Conservation (phyloP, 2,329 filamentous ascomycete genomes). For the Fusarium continuum region DNA sequence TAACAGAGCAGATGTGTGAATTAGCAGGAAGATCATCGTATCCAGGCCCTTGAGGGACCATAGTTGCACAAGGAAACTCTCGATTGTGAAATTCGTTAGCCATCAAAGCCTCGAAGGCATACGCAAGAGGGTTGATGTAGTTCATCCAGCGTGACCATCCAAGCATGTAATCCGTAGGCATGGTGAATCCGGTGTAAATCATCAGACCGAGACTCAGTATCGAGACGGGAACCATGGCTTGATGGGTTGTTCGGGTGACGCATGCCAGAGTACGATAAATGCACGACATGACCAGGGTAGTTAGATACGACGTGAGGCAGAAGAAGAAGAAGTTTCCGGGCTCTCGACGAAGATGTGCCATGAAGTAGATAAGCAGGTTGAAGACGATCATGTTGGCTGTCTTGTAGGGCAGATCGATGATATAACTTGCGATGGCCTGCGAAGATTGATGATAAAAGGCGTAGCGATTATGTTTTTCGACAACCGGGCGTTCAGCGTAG, state of each 20-base stretch:
- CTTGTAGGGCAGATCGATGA: slow-evolving; percentile 41
- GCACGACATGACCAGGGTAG: slow-evolving; percentile 44
- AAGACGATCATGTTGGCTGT: slow-evolving; percentile 42
- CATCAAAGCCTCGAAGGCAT: slow-evolving; percentile 51
- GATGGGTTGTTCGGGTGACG: slow-evolving; percentile 43
- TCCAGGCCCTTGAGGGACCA: slow-evolving; percentile 52
- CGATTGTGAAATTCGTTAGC: slow-evolving; percentile 54
- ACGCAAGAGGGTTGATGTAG: slow-evolving; percentile 70
- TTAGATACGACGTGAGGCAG: slow-evolving; percentile 53
- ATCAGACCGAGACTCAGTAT: slow-evolving; percentile 61
- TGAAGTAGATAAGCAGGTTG: slow-evolving; percentile 65
- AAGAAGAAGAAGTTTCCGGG: slow-evolving; percentile 70
- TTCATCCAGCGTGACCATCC: slow-evolving; percentile 66
- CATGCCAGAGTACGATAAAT: slow-evolving; percentile 45
- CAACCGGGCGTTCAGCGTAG: slow-evolving; percentile 45
- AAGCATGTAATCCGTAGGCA: slow-evolving; percentile 41
- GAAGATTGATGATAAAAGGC: slow-evolving; percentile 49
- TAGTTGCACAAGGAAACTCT: slow-evolving; percentile 63
- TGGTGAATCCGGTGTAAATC: slow-evolving; percentile 55
- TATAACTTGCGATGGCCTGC: slow-evolving; percentile 42
- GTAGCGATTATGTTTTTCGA: slow-evolving; percentile 50
- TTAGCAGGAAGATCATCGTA: slow-evolving; percentile 52
- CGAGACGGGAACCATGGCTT: slow-evolving; percentile 61
- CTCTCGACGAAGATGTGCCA: slow-evolving; percentile 68
- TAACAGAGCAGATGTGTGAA: slow-evolving; percentile 62